phyloP scores from a whole-genome alignment of 106 monocot species.

The Dendrobium catenatum region DNA sequence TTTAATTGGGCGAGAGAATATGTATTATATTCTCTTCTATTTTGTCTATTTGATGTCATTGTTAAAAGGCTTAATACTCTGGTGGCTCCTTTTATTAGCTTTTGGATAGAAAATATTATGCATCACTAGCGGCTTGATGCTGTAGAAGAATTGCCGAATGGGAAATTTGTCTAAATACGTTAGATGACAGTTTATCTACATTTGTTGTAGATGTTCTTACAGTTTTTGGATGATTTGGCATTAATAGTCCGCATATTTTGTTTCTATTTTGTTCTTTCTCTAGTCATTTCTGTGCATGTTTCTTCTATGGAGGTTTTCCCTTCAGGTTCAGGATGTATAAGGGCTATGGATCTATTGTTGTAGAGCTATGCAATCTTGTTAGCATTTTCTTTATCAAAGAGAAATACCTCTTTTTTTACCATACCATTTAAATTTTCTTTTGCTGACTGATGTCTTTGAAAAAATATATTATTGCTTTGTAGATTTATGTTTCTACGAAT shows the following conservation, averaged over 20 bases:
- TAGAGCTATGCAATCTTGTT: neutral
- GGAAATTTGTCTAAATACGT: neutral
- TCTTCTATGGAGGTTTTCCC: neutral
- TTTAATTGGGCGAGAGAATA: too few relatives aligned
- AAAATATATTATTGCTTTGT: neutral
- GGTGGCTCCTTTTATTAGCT: neutral
- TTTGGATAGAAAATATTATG: neutral
- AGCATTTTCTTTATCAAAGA: neutral
- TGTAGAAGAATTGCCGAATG: neutral
- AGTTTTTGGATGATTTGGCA: neutral
- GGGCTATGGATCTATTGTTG: neutral
- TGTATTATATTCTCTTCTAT: neutral
- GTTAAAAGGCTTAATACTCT: neutral
- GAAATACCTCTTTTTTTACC: neutral
- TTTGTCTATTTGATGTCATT: neutral
- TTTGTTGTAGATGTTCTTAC: neutral
- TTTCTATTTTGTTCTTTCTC: neutral
- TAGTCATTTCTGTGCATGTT: neutral
- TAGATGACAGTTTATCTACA: neutral
- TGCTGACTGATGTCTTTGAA: slow-evolving; percentile 2
- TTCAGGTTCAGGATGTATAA: neutral
- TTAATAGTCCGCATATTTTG: neutral
- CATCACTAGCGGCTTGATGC: neutral
- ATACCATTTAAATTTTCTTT: neutral
- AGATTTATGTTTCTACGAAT: slow-evolving; percentile 48